Percentiles rank a stretch among this genome's conserved stretches.
Conservation (phyloP, 2,329 filamentous ascomycete species). For the Ophiostoma piceae region DNA sequence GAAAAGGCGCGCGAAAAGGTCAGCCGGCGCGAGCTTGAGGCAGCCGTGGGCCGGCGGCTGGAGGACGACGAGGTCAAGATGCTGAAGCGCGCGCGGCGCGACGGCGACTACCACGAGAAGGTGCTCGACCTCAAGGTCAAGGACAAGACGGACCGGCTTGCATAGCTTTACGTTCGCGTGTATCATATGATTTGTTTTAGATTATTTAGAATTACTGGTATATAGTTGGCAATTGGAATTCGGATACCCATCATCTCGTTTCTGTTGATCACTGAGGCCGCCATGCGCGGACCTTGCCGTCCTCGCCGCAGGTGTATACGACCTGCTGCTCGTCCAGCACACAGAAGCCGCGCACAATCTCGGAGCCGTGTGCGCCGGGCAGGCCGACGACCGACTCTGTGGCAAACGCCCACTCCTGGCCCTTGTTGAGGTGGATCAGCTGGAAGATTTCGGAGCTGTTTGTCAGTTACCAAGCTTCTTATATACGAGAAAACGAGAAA, state of each 20-base stretch:
- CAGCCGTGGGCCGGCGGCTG: constrained; percentile 66
- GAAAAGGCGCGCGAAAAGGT: constrained; percentile 82
- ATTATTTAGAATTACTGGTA: not conserved
- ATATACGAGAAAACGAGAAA: not conserved
- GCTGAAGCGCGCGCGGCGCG: constrained; percentile 74
- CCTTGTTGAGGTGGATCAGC: constrained; percentile 54
- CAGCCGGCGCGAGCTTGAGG: constrained; percentile 77
- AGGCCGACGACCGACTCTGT: constrained; percentile 53
- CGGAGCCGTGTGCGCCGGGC: constrained; percentile 57
- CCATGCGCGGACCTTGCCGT: constrained; percentile 55
- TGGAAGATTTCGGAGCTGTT: constrained; percentile 52
- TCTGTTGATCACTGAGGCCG: constrained; percentile 33
- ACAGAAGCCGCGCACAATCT: constrained; percentile 60
- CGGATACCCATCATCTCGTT: not conserved
- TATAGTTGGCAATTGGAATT: constrained; percentile 3
- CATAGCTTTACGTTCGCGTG: not conserved
- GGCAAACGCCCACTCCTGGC: constrained; percentile 50
- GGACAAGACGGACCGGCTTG: constrained; percentile 84
- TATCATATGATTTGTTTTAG: not conserved
- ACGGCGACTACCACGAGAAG: constrained; percentile 86
- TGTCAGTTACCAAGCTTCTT: not conserved
- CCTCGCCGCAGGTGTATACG: constrained; percentile 56
- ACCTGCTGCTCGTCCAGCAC: constrained; percentile 56
- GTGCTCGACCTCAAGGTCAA: constrained; percentile 84
- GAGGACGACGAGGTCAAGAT: constrained; percentile 81